Evolutionary conservation across 768 basidiomycete genomes (phyloP), one percentile per base, ranked within the genome.

Genomic region (Mycena chlorophos): DNA sequence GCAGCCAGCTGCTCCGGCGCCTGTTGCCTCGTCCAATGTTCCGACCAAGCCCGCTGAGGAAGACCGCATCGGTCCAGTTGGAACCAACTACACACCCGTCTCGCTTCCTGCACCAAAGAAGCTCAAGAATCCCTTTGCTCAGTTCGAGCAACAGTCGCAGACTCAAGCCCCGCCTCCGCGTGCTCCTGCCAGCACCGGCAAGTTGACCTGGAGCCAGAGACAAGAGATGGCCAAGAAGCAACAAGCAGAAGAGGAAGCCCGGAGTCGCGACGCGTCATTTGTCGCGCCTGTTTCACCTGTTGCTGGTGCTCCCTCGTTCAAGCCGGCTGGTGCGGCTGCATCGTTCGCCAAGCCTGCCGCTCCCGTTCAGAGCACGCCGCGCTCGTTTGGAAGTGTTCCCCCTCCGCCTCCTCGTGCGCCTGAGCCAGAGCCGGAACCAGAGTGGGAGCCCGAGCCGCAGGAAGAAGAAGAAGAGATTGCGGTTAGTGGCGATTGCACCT

Each of bases 151-250:
- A 51, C 79, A 83, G 54, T 58, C 74, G n/a, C 72, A 73, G 40
- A 42, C 40, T 46, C 62, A 72, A 23, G 61, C 70, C 17, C n/a
- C 72, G n/a, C 56, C 72, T 0, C 63, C 64, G 3, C 58, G 60
- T n/a, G 61, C 64, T 6, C 60, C 54, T 54, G 58, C 67, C 25
- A 58, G 62, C 12, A 65, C 68, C 52, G 73, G 73, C 20, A 95
- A 93, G 69, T 69, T 96, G 58, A 96, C 95, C 0, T 98, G 96
- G 96, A 89, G 83, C 55, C 90, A 98, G 69, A 80, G 95, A 20
- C 95, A 98, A 67, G 94, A 91, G 0, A 74, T 87, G n/a, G 88
- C 93, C 1, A 95, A 94, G 77, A 87, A 88, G 66, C 89, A 92
- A 63, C 76, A 80, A 16, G 90, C 87, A 61, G 92, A 90, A n/a